Evolutionary conservation across 2,329 filamentous ascomycete species (phyloP).

Genomic region (Nectriaceae sp.): DNA sequence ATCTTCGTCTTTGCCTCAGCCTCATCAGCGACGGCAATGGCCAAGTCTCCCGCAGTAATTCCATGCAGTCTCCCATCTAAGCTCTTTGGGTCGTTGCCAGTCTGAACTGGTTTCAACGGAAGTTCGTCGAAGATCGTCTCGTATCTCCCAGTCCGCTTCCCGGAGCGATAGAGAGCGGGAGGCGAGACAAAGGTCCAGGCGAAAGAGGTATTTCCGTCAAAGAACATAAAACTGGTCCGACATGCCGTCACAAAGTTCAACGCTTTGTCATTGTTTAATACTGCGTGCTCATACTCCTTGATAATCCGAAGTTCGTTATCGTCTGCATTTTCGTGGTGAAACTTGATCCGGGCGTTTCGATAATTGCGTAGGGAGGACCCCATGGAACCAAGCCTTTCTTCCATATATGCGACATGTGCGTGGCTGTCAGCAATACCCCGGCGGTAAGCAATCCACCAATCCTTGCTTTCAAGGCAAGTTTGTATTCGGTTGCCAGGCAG

Average conservation of each 20-base stretch:
- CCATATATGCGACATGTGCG: constrained; percentile 12
- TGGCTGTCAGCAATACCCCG: constrained; percentile 9
- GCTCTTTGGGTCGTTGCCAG: neutral
- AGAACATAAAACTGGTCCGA: constrained; percentile 8
- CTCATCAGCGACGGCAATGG: constrained; percentile 14
- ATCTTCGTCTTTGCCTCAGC: constrained; percentile 1
- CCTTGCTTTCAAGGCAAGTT: constrained; percentile 5
- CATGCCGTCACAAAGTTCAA: constrained; percentile 7
- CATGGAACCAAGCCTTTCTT: constrained; percentile 8
- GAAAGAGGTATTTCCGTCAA: constrained; percentile 11
- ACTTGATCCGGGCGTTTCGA: neutral
- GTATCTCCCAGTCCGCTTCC: constrained; percentile 8
- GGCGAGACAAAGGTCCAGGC: constrained; percentile 13
- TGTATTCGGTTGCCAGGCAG: neutral
- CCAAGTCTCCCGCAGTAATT: constrained; percentile 11
- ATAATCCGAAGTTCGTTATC: too few species aligned
- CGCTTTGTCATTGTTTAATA: neutral
- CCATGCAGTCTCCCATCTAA: constrained; percentile 7
- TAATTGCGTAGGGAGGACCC: neutral
- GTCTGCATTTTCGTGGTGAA: neutral
- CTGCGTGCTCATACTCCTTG: constrained; percentile 3
- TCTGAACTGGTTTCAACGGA: constrained; percentile 3
- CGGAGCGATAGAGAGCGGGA: constrained; percentile 8
- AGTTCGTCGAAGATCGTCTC: constrained; percentile 2
- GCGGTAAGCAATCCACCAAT: constrained; percentile 8